Evolutionary conservation across 768 basidiomycete species (phyloP).

Genomic region (Leccinum variicolor): DNA sequence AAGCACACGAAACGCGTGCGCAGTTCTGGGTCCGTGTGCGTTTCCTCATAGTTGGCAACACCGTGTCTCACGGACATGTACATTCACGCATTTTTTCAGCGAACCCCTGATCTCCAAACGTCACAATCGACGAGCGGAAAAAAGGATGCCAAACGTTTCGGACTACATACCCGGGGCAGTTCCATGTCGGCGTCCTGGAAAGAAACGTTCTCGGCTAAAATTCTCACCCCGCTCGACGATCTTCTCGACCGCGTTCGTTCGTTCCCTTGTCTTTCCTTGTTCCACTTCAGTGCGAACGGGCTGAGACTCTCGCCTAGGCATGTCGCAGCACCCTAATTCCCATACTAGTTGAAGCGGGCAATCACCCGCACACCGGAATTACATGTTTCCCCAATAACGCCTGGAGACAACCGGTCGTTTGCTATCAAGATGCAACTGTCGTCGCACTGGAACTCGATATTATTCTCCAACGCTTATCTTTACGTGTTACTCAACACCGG

Average conservation of each 20-base stretch:
- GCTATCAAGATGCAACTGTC: background rate
- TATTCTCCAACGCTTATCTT: slow-evolving; percentile 1
- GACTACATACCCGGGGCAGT: no score
- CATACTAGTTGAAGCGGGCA: background rate
- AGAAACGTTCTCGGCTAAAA: background rate
- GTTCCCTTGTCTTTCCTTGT: background rate
- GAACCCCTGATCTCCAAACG: background rate
- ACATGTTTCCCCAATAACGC: background rate
- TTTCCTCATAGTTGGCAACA: background rate
- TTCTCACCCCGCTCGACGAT: slow-evolving; percentile 5
- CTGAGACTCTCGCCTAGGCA: background rate
- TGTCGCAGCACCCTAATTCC: background rate
- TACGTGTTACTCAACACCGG: background rate
- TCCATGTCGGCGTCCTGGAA: background rate
- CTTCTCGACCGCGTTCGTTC: background rate
- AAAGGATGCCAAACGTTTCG: background rate
- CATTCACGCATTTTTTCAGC: background rate
- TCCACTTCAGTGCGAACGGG: slow-evolving; percentile 1
- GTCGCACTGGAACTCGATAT: slow-evolving; percentile 9
- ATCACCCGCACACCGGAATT: background rate
- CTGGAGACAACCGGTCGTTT: background rate
- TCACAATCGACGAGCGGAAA: no score
- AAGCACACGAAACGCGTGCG: no score
- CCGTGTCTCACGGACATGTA: background rate
- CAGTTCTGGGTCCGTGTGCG: no score